Conservation (phyloP, 1,284 basidiomycete species). For the Leccinum angustisporum region DNA sequence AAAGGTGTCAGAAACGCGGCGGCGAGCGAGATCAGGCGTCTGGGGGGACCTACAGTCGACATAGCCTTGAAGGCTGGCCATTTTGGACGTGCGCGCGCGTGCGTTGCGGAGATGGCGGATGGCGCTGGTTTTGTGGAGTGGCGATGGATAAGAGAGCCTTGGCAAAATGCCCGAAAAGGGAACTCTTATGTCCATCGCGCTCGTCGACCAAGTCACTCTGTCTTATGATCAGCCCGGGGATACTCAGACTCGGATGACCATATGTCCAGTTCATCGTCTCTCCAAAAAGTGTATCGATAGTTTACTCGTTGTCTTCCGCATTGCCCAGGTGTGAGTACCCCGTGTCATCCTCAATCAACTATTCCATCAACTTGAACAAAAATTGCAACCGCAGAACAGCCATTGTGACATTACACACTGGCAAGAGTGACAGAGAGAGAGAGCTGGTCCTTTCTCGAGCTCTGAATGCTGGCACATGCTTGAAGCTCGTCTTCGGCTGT, state of each 20-base stretch:
- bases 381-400: too few species aligned
- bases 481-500: background rate
- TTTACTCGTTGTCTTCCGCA: background rate
- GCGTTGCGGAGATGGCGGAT: slow-evolving; percentile 11
- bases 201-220: background rate
- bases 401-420: too few species aligned
- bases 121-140: background rate
- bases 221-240: background rate
- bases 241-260: background rate
- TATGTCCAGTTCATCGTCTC: too few species aligned
- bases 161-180: background rate
- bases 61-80: slow-evolving; percentile 85
- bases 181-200: background rate
- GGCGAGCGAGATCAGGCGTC: slow-evolving; percentile 6
- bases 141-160: background rate
- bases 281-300: background rate
- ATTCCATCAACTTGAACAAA: too few species aligned
- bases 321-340: too few species aligned
- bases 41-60: slow-evolving; percentile 64
- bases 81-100: slow-evolving; percentile 33
- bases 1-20: background rate
- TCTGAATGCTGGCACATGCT: too few species aligned
- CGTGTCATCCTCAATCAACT: too few species aligned
- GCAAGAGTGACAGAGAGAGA: too few species aligned
- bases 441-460: too few species aligned